Evolutionary conservation across 2,329 filamentous ascomycete genomes (phyloP).

Genomic region (Venturia effusa): DNA sequence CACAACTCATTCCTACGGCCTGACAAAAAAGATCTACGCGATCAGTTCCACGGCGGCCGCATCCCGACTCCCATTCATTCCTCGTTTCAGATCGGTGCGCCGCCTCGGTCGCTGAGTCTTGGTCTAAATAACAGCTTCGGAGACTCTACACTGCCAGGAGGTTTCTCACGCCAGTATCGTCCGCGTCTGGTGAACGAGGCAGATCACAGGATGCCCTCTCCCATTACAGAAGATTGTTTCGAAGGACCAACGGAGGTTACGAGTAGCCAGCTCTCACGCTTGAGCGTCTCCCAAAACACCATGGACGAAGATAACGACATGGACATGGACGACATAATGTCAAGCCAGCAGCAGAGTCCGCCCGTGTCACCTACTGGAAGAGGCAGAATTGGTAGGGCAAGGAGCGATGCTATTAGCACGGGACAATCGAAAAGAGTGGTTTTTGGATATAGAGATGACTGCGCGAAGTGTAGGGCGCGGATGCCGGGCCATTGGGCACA

Average conservation of each 20-base stretch:
- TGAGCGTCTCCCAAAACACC: conserved; percentile 18
- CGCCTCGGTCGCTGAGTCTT: conserved; percentile 7
- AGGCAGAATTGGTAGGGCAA: conserved; percentile 23
- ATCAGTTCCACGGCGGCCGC: conserved; percentile 16
- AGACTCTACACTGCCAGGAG: conserved; percentile 20
- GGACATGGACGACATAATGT: conserved; percentile 22
- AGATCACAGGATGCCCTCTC: conserved; percentile 26
- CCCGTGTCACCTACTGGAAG: conserved; percentile 13
- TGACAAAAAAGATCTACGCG: conserved; percentile 1
- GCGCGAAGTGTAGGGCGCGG: conserved; percentile 35
- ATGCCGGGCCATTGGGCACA: conserved; percentile 42
- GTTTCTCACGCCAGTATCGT: conserved; percentile 17
- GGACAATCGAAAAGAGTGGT: conserved; percentile 29
- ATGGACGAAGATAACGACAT: conserved; percentile 16
- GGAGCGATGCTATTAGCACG: conserved; percentile 26
- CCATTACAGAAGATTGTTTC: conserved; percentile 27
- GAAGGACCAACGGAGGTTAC: conserved; percentile 26
- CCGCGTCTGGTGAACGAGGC: conserved; percentile 10
- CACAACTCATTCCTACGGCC: conserved; percentile 14
- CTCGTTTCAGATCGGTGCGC: conserved; percentile 20
- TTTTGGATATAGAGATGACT: conserved; percentile 40
- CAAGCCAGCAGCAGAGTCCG: conserved; percentile 8
- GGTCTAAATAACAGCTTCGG: conserved; percentile 15
- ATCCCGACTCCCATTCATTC: conserved; percentile 31
- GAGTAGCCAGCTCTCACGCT: conserved; percentile 26